These are phyloP conservation scores for Cicer bijugum DNA, from an alignment of 306 rosid genomes.

Conservation along the genomic window DNA sequence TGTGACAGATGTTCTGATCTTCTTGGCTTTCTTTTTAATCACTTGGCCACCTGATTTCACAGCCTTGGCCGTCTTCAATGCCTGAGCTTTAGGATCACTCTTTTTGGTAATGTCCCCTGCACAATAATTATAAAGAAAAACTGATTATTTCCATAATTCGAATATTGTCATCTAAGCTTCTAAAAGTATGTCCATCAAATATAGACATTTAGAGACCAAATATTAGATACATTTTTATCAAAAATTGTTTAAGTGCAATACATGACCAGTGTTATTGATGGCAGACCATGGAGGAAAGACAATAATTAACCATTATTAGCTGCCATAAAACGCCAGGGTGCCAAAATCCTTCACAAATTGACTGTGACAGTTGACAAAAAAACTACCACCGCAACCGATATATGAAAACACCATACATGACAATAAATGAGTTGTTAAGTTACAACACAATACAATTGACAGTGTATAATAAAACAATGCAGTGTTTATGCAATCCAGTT, in stretches of 20 bases:
- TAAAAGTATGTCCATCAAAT: background rate
- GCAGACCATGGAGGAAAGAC: too few species aligned
- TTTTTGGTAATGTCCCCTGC: constrained; percentile 67
- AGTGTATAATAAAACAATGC: background rate
- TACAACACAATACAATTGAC: background rate
- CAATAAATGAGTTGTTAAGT: background rate
- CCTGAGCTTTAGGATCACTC: constrained; percentile 78
- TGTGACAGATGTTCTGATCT: constrained; percentile 83
- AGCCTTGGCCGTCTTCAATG: constrained; percentile 93
- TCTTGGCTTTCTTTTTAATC: constrained; percentile 78
- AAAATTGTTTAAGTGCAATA: background rate
- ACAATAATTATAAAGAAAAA: background rate
- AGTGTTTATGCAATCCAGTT: background rate
- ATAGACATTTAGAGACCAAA: background rate
- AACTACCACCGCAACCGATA: too few species aligned
- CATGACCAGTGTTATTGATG: background rate
- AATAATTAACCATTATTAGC: too few species aligned
- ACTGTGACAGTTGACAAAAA: too few species aligned
- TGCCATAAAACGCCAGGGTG: too few species aligned
- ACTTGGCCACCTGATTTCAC: constrained; percentile 71
- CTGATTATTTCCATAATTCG: background rate
- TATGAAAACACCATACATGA: too few species aligned
- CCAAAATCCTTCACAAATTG: too few species aligned
- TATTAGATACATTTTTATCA: background rate
- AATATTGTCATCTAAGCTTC: background rate